Evolutionary conservation across 2,329 filamentous ascomycete species (phyloP).

Genomic region (Grosmannia clavigera): DNA sequence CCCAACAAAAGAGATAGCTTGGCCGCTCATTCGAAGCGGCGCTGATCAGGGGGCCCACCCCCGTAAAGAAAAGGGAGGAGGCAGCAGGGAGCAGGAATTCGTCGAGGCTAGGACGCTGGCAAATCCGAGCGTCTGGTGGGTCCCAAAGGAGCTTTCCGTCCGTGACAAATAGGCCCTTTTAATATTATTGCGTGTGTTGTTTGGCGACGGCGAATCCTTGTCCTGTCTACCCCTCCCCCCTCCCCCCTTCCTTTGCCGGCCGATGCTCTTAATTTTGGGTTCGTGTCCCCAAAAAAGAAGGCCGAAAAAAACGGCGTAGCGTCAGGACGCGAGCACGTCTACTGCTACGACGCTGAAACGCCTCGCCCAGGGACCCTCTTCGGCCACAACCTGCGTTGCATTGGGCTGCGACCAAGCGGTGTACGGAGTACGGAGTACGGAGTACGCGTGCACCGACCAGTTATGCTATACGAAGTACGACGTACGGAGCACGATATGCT

Average conservation of each 20-base stretch:
- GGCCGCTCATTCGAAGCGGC: background rate
- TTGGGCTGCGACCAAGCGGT: too few species aligned
- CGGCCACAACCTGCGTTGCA: too few species aligned
- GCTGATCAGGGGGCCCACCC: background rate
- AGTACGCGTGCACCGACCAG: too few species aligned
- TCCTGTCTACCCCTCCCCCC: background rate
- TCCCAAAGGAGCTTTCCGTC: background rate
- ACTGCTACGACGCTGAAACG: too few species aligned
- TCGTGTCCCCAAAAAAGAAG: background rate
- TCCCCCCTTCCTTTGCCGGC: background rate
- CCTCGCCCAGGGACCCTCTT: too few species aligned
- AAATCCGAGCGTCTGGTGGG: background rate
- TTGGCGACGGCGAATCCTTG: background rate
- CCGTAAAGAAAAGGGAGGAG: background rate
- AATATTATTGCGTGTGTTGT: background rate
- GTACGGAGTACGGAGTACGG: too few species aligned
- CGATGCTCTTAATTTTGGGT: background rate
- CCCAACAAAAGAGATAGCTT: background rate
- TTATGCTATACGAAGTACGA: too few species aligned
- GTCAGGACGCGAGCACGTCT: background rate
- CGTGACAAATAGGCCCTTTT: background rate
- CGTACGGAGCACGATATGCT: too few species aligned
- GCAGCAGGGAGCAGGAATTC: background rate
- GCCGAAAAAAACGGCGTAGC: background rate
- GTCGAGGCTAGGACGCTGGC: background rate